Percentiles rank a stretch among this genome's conserved stretches.
Conservation (phyloP, 176 grass and related monocot species). For the Avena insularis region DNA sequence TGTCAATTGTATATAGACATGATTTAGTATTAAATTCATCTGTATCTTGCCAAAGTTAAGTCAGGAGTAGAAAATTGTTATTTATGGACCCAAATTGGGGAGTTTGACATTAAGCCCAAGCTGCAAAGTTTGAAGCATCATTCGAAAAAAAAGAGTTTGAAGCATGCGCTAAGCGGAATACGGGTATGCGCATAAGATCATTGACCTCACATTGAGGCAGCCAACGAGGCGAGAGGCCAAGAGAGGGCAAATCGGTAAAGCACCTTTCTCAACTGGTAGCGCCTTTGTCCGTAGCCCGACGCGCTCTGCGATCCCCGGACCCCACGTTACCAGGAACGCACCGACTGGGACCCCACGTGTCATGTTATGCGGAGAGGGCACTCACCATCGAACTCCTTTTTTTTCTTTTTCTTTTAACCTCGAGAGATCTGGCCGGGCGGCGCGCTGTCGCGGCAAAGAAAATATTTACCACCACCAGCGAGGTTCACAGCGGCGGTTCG, state of each 20-base stretch:
- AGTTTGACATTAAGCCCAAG: too few species aligned
- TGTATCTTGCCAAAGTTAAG: too few species aligned
- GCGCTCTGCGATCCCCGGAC: conserved; percentile 3
- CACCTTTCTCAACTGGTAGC: background rate
- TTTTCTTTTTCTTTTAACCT: background rate
- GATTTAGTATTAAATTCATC: too few species aligned
- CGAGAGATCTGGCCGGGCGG: background rate
- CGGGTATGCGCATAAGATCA: background rate
- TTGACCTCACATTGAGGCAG: too few species aligned
- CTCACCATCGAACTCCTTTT: background rate
- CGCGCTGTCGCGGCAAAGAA: conserved; percentile 5
- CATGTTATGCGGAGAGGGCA: conserved; percentile 12
- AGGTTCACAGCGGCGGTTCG: conserved; percentile 40
- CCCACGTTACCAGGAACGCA: conserved; percentile 10
- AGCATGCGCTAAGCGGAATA: too few species aligned
- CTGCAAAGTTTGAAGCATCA: too few species aligned
- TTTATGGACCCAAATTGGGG: too few species aligned
- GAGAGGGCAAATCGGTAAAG: conserved; percentile 29
- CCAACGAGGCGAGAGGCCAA: background rate
- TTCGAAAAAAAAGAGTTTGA: too few species aligned
- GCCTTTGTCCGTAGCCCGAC: conserved; percentile 12
- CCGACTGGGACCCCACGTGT: conserved; percentile 39
- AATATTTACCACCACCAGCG: background rate
- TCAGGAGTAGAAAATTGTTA: too few species aligned
- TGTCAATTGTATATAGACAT: too few species aligned